Conservation (phyloP, 305 asterid species). For the Andrographis paniculata region DNA sequence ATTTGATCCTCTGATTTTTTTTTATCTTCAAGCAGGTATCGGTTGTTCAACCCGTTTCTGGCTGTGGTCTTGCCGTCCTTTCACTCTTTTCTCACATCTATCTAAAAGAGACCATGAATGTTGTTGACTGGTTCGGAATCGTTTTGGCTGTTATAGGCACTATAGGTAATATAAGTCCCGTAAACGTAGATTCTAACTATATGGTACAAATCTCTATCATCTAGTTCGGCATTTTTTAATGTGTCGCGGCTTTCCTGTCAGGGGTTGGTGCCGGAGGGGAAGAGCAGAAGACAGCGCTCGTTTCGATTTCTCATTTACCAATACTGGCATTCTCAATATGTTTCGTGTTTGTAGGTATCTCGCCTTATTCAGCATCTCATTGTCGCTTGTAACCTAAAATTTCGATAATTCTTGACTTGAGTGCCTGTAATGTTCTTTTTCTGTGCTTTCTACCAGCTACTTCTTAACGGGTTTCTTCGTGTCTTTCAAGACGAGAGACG, state of each 20-base stretch:
- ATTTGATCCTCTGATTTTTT: slow-evolving; percentile 10
- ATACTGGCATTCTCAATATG: slow-evolving; percentile 77
- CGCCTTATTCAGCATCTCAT: slow-evolving; percentile 35
- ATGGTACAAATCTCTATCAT: no score
- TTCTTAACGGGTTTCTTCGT: slow-evolving; percentile 96
- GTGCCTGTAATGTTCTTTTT: slow-evolving; percentile 11
- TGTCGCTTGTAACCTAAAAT: slow-evolving; percentile 1
- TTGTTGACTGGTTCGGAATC: slow-evolving; percentile 91
- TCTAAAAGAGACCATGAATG: slow-evolving; percentile 91
- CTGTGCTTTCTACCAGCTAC: no score
- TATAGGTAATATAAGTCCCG: slow-evolving; percentile 73
- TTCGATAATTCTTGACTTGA: slow-evolving; percentile 10
- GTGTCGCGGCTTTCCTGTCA: slow-evolving; percentile 19
- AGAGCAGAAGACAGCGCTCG: slow-evolving; percentile 67
- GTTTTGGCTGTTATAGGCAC: slow-evolving; percentile 92
- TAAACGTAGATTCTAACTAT: no score
- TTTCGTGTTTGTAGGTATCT: slow-evolving; percentile 98
- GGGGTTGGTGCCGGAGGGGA: slow-evolving; percentile 99
- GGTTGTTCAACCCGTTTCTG: slow-evolving; percentile 97
- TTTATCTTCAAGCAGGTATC: slow-evolving; percentile 61
- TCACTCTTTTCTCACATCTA: slow-evolving; percentile 94
- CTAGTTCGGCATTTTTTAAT: background rate
- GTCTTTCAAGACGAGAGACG: slow-evolving; percentile 75
- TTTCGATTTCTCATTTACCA: slow-evolving; percentile 63
- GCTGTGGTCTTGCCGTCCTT: slow-evolving; percentile 97